Conservation (phyloP, 139 green algal species). For the Spirogloea muscicola region DNA sequence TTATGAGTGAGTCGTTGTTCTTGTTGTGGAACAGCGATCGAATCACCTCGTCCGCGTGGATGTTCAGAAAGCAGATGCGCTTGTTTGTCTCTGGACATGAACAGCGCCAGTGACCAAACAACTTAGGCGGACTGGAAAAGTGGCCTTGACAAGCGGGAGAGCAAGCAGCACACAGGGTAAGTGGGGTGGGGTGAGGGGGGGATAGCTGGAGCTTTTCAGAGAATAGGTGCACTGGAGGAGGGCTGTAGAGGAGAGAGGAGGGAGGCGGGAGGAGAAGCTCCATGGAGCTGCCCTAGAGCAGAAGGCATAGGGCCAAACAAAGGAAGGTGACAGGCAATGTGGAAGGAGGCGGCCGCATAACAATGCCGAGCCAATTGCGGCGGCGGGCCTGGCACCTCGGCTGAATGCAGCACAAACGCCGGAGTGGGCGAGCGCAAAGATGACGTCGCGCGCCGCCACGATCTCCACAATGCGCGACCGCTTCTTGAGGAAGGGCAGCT, state of each 20-base stretch:
- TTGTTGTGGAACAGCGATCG: constrained; percentile 57
- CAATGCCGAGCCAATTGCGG: no score
- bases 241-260: not conserved
- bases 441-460: constrained; percentile 48
- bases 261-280: not conserved
- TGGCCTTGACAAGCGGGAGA: not conserved
- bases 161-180: not conserved
- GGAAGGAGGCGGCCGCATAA: no score
- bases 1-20: constrained; percentile 52
- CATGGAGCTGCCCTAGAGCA: not conserved
- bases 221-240: not conserved
- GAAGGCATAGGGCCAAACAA: not conserved
- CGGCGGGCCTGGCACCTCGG: no score
- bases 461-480: constrained; percentile 54
- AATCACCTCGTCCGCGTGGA: constrained; percentile 49
- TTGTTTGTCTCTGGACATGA: no score
- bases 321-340: no score
- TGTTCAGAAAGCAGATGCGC: constrained; percentile 53
- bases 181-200: not conserved
- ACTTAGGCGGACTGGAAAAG: no score
- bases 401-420: constrained; percentile 52
- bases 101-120: no score
- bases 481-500: constrained; percentile 53
- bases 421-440: constrained; percentile 56
- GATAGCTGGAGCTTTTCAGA: not conserved